Base-by-base conservation (phyloP, 768 basidiomycete species). In the Cystofilobasidium capitatum region DNA sequence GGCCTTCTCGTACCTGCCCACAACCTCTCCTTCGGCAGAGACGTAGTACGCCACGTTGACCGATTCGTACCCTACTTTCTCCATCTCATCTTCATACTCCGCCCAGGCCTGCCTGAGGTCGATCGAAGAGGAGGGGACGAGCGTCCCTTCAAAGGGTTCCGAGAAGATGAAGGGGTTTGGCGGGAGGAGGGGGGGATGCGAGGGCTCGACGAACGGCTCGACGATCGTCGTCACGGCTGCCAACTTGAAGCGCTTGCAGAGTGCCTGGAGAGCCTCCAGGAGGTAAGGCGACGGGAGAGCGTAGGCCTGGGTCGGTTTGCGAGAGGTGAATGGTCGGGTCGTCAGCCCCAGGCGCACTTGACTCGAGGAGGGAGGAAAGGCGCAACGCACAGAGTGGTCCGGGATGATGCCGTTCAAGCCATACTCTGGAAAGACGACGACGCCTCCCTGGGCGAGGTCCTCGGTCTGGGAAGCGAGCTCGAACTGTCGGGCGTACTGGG, bases 381-480 rank as follows among this genome's bases (percentile, higher is more conserved):
- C n/a, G 49, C 5, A 33, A 54, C 35, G 39, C 22, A 64, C 63
- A 37, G 47, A 24, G 26, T 29, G 24, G 59, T 44, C 39, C 42
- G 36, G 40, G 37, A 64, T 54, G 47, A 64, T 54, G 35, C 63
- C 63, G 20, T 64, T 47, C 14, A 64, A 49, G 35, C n/a, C 49
- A 51, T 64, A 64, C 37, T 64, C 63, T 13, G 63, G 63, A 17
- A 64, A 55, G 63, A 51, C 36, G 63, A 26, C 14, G 33, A 64
- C 49, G 37, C 63, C 63, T 6, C 35, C 44, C 24, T 17, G 20
- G 36, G 6, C 17, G 3, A 63, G 44, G 20, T 22, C 22, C 14
- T 42, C 49, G 10, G 26, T 26, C 44, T 31, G 49, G 33, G n/a
- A 4, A 22, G 26, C 37, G 36, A 37, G 63, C 6, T 35, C 42